Percentiles rank a stretch among this genome's conserved stretches.
phyloP scores from a whole-genome alignment of 331 rosid species.

The Malus hybrid region DNA sequence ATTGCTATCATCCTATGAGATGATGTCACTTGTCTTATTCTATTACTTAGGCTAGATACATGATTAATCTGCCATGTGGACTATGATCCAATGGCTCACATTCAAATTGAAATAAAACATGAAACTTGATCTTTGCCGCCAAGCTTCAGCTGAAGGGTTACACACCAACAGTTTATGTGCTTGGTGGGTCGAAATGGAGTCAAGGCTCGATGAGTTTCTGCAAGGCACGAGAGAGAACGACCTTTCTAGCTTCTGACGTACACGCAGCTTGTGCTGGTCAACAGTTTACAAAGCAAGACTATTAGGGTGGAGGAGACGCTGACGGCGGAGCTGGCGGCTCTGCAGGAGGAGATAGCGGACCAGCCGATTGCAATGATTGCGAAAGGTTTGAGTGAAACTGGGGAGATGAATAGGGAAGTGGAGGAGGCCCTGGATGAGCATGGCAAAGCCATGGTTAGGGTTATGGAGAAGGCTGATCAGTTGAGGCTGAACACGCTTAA shows the following conservation, averaged over 20 bases:
- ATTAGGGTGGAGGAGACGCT: constrained; percentile 14
- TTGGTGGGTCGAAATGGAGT: neutral
- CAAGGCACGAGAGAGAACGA: neutral
- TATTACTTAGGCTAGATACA: too few relatives aligned
- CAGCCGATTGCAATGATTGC: constrained; percentile 9
- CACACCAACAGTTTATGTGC: neutral
- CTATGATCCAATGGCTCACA: too few relatives aligned
- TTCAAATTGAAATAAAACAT: too few relatives aligned
- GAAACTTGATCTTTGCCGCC: too few relatives aligned
- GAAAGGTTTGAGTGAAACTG: neutral
- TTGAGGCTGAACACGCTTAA: constrained; percentile 19
- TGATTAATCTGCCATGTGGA: too few relatives aligned
- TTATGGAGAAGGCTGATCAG: constrained; percentile 25
- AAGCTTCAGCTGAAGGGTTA: too few relatives aligned
- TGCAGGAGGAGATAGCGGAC: constrained; percentile 25
- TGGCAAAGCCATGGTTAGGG: constrained; percentile 3
- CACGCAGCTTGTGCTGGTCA: neutral
- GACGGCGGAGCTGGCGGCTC: constrained; percentile 4
- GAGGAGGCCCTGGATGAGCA: constrained; percentile 19
- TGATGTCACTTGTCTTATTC: too few relatives aligned
- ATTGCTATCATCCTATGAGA: too few relatives aligned
- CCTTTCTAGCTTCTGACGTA: neutral
- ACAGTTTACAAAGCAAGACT: constrained; percentile 7
- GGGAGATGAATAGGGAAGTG: constrained; percentile 11
- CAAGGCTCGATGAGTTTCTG: constrained; percentile 6